A percentile compares a stretch with the other conserved stretches of the same genome.
Evolutionary conservation across 352 stramenopile species (phyloP).

Genomic region (Pythium aristosporum): DNA sequence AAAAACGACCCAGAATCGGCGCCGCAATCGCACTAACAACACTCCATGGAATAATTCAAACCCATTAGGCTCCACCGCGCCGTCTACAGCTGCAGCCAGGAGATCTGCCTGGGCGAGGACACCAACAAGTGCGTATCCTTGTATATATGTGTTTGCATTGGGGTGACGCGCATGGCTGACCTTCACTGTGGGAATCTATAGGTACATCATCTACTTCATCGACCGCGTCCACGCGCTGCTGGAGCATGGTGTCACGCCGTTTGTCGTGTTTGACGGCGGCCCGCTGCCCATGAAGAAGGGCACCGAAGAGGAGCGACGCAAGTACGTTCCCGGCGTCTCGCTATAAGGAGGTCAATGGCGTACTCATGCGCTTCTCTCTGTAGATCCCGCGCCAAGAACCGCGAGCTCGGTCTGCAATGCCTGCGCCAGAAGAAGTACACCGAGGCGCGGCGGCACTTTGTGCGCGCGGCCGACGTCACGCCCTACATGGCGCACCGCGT

Average conservation of each 20-base stretch:
- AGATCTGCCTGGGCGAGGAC: constrained; percentile 69
- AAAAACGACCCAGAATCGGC: constrained; percentile 11
- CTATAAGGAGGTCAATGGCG: too few species aligned
- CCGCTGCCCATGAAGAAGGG: constrained; percentile 88
- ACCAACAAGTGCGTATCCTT: constrained; percentile 48
- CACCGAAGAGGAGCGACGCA: constrained; percentile 70
- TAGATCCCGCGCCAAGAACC: constrained; percentile 71
- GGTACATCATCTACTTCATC: constrained; percentile 87
- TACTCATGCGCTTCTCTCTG: background rate
- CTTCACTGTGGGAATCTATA: constrained; percentile 4
- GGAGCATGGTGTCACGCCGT: constrained; percentile 78
- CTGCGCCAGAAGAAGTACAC: constrained; percentile 54
- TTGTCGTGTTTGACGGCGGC: constrained; percentile 93
- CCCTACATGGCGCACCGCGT: constrained; percentile 80
- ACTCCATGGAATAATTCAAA: background rate
- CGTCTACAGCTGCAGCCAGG: constrained; percentile 82
- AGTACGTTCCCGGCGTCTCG: constrained; percentile 30
- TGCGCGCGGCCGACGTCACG: constrained; percentile 71
- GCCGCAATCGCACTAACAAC: background rate
- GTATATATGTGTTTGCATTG: constrained; percentile 7
- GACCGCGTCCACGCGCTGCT: constrained; percentile 86
- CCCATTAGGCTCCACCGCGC: constrained; percentile 70
- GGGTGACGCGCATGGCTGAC: background rate
- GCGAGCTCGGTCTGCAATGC: constrained; percentile 56
- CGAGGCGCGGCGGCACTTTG: constrained; percentile 70